Evolutionary conservation across 331 rosid species (phyloP).

Genomic region (Saraca asoca): DNA sequence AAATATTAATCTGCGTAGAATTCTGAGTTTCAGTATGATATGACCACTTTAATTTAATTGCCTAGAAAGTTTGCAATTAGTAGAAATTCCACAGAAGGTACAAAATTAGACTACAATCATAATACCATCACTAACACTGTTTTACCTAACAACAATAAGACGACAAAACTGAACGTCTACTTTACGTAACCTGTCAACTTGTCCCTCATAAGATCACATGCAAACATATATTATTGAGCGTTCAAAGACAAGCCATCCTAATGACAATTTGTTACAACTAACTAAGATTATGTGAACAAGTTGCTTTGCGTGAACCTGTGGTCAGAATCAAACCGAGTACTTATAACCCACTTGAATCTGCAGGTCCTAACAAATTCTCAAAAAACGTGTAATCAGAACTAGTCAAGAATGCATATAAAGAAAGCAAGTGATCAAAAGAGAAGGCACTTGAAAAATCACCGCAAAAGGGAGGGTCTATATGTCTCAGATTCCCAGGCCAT

Average conservation of each 20-base stretch:
- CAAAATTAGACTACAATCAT: conserved; percentile 16
- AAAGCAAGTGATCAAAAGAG: conserved; percentile 30
- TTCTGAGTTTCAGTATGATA: conserved; percentile 1
- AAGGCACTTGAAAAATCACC: conserved; percentile 14
- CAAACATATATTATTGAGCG: conserved; percentile 32
- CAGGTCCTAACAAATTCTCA: background rate
- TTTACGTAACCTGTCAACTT: conserved; percentile 32
- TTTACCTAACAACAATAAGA: conserved; percentile 40
- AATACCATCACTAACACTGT: conserved; percentile 33
- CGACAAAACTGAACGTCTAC: conserved; percentile 48
- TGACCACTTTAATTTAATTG: conserved; percentile 11
- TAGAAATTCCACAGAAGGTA: conserved; percentile 19
- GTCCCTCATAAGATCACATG: conserved; percentile 16
- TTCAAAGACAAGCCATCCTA: conserved; percentile 14
- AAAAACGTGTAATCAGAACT: background rate
- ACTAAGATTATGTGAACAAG: conserved; percentile 35
- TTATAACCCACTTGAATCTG: conserved; percentile 8
- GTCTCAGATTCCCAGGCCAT: conserved; percentile 52
- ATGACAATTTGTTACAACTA: conserved; percentile 28
- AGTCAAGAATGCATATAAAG: conserved; percentile 7
- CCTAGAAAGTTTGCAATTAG: conserved; percentile 15
- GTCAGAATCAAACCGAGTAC: conserved; percentile 24
- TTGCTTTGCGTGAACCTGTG: conserved; percentile 28
- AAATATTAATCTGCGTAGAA: conserved; percentile 1
- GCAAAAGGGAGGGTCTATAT: conserved; percentile 50